Conservation (phyloP, 2,329 filamentous ascomycete species). For the Fonsecaea erecta region DNA sequence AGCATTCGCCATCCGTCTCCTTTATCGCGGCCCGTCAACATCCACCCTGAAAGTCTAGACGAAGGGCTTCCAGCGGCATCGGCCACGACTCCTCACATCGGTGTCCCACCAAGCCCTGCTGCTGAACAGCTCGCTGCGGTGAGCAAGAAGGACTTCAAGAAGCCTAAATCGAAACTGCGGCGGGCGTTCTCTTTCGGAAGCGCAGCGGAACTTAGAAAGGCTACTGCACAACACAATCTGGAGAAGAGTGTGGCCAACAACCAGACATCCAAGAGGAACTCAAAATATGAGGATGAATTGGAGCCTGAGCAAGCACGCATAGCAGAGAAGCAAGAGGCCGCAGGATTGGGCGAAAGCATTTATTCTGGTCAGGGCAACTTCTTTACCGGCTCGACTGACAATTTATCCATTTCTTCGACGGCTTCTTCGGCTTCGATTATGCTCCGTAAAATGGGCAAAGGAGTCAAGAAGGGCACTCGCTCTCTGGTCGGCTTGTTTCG, state of each 20-base stretch:
- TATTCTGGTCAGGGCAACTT: constrained; percentile 84
- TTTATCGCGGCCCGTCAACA: constrained; percentile 71
- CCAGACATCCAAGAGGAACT: constrained; percentile 61
- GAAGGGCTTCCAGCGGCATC: not conserved
- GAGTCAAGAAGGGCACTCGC: constrained; percentile 92
- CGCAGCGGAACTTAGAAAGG: constrained; percentile 83
- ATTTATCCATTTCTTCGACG: constrained; percentile 64
- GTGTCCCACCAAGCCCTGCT: constrained; percentile 64
- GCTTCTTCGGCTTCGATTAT: constrained; percentile 56
- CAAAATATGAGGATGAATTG: constrained; percentile 67
- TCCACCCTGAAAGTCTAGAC: constrained; percentile 58
- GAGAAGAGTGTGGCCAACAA: constrained; percentile 51
- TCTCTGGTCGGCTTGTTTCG: constrained; percentile 93
- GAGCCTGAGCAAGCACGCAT: constrained; percentile 92
- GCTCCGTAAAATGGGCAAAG: constrained; percentile 95
- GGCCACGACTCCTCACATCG: constrained; percentile 36
- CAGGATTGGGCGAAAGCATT: constrained; percentile 88
- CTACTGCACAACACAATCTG: constrained; percentile 66
- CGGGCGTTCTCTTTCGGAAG: constrained; percentile 97
- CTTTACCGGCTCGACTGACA: constrained; percentile 91
- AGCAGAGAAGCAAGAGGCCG: constrained; percentile 87
- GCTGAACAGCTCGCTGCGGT: constrained; percentile 85
- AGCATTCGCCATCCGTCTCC: constrained; percentile 63
- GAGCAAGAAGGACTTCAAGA: constrained; percentile 79
- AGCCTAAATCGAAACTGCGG: constrained; percentile 83